Conservation (phyloP, 2,329 filamentous ascomycete genomes). For the Nemania abortiva region DNA sequence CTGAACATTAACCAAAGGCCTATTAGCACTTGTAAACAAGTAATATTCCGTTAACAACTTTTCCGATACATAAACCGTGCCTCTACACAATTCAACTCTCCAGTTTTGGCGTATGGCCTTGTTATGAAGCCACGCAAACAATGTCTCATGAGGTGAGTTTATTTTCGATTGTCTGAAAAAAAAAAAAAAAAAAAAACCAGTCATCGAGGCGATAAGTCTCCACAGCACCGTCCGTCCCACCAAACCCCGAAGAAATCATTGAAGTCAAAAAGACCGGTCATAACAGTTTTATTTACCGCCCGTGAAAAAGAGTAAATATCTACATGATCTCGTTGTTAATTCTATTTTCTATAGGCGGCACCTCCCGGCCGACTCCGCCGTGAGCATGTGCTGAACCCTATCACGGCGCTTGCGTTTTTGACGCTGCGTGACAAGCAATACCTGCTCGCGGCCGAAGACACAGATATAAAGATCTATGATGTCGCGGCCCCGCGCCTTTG, state of each 20-base stretch:
- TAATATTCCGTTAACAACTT: constrained; percentile 10
- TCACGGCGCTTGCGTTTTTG: constrained; percentile 71
- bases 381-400: constrained; percentile 63
- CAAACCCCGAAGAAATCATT: constrained; percentile 18
- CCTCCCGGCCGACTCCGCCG: constrained; percentile 41
- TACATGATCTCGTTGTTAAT: background rate
- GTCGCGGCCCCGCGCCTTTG: constrained; percentile 53
- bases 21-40: constrained; percentile 2
- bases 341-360: constrained; percentile 31
- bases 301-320: background rate
- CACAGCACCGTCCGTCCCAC: constrained; percentile 23
- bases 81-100: background rate
- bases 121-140: constrained; percentile 27
- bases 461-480: constrained; percentile 67
- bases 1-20: constrained; percentile 17
- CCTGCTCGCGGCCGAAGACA: constrained; percentile 71
- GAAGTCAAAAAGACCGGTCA: background rate
- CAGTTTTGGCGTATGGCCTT: constrained; percentile 26
- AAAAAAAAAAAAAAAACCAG: constrained; percentile 13
- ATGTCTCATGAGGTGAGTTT: constrained; percentile 47
- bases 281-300: background rate
- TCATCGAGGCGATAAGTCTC: constrained; percentile 4
- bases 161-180: background rate
- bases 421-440: constrained; percentile 51
- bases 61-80: background rate